These are phyloP conservation scores for Lupinus albus DNA, from an alignment of 306 rosid species.

Conservation along the genomic window DNA sequence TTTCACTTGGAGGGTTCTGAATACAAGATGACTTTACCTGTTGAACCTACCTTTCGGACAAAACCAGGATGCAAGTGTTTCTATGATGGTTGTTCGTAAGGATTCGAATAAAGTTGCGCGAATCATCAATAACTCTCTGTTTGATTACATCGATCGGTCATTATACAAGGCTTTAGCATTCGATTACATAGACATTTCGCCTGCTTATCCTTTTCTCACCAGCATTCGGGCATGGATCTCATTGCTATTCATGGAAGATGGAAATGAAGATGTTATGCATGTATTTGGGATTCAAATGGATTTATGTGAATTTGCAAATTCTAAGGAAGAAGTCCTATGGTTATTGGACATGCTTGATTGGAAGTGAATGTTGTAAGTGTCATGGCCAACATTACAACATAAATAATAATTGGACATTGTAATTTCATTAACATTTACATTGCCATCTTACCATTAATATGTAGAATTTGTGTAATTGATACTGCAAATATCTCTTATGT, in stretches of 20 bases:
- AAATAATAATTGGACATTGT: slow-evolving; percentile 26
- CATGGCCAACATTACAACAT: slow-evolving; percentile 6
- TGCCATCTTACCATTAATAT: no score
- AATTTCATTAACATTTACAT: slow-evolving; percentile 33
- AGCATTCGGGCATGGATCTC: slow-evolving; percentile 92
- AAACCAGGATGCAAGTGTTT: slow-evolving; percentile 71
- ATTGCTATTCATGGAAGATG: slow-evolving; percentile 81
- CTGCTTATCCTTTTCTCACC: slow-evolving; percentile 66
- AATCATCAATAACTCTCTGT: slow-evolving; percentile 64
- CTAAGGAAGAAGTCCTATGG: slow-evolving; percentile 91
- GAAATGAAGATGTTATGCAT: slow-evolving; percentile 64
- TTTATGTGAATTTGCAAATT: slow-evolving; percentile 85
- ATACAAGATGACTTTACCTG: slow-evolving; percentile 77
- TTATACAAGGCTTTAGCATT: slow-evolving; percentile 77
- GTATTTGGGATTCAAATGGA: slow-evolving; percentile 94
- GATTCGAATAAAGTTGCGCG: slow-evolving; percentile 77
- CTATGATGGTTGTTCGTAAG: slow-evolving; percentile 80
- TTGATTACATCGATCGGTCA: slow-evolving; percentile 78
- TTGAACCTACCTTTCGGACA: slow-evolving; percentile 70
- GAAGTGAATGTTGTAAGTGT: slow-evolving; percentile 57
- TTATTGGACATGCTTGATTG: slow-evolving; percentile 93
- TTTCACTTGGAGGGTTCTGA: slow-evolving; percentile 64
- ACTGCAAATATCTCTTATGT: slow-evolving; percentile 19
- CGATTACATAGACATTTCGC: slow-evolving; percentile 87
- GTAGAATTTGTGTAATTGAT: slow-evolving; percentile 20